Percentiles rank a stretch among this genome's conserved stretches.
Conservation (phyloP, 352 stramenopile genomes). For the Phytophthora melonis region DNA sequence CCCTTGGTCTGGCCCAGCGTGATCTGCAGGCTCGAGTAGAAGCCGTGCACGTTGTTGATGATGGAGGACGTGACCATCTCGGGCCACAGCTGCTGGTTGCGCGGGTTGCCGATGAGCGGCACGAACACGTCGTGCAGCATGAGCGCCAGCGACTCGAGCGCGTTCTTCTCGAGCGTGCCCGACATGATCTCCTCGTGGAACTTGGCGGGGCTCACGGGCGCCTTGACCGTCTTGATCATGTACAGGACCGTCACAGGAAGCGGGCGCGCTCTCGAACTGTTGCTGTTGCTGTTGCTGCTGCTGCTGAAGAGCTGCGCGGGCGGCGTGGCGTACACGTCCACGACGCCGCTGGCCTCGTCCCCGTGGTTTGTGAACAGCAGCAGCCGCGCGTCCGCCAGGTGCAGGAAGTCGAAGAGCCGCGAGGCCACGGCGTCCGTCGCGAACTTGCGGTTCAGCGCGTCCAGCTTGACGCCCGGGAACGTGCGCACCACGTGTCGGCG, state of each 20-base stretch:
- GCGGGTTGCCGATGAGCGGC: slow-evolving; percentile 76
- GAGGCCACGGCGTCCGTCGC: slow-evolving; percentile 69
- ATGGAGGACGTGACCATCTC: slow-evolving; percentile 86
- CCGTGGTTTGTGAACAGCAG: slow-evolving; percentile 81
- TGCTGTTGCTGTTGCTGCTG: not conserved
- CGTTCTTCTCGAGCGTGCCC: slow-evolving; percentile 77
- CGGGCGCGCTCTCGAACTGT: slow-evolving; percentile 30
- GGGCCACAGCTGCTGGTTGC: slow-evolving; percentile 83
- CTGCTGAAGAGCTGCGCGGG: slow-evolving; percentile 44
- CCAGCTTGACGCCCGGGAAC: slow-evolving; percentile 68
- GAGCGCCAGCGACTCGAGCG: slow-evolving; percentile 77
- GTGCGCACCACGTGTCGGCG: slow-evolving; percentile 67
- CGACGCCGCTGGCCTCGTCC: slow-evolving; percentile 52
- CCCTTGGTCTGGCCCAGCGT: slow-evolving; percentile 87
- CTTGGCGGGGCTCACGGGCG: slow-evolving; percentile 63
- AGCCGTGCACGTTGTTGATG: slow-evolving; percentile 79
- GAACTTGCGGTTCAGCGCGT: slow-evolving; percentile 67
- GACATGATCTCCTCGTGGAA: slow-evolving; percentile 79
- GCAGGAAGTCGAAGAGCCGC: slow-evolving; percentile 78
- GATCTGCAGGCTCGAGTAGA: slow-evolving; percentile 90
- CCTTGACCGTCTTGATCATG: slow-evolving; percentile 77
- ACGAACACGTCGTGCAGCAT: slow-evolving; percentile 83
- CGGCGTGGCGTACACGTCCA: slow-evolving; percentile 74
- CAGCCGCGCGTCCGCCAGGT: slow-evolving; percentile 65
- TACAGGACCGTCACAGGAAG: slow-evolving; percentile 71